These are phyloP conservation scores for Moesziomyces sp. DNA, from an alignment of 1,284 basidiomycete genomes.

Conservation along the genomic window DNA sequence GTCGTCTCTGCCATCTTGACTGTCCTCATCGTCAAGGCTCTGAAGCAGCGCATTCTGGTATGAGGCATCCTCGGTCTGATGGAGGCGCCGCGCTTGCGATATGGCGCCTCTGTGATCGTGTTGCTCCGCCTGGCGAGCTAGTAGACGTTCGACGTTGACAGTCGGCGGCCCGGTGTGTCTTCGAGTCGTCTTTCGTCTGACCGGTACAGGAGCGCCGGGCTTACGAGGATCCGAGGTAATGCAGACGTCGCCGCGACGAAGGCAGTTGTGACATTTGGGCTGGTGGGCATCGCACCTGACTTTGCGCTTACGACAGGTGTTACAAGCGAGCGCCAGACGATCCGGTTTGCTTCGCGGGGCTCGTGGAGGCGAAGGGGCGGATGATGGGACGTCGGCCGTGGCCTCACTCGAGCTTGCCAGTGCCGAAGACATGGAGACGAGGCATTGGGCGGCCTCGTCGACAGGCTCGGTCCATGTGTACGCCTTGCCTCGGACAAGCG, in stretches of 20 bases:
- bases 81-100: not conserved
- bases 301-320: slow-evolving; percentile 17
- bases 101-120: not conserved
- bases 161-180: not conserved
- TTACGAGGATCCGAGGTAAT: slow-evolving; percentile 9
- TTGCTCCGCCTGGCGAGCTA: not conserved
- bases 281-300: slow-evolving; percentile 17
- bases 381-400: not conserved
- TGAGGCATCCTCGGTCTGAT: not conserved
- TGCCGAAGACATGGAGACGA: slow-evolving; percentile 10
- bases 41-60: not conserved
- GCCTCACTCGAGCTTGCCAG: not conserved
- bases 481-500: not conserved
- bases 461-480: slow-evolving; percentile 12
- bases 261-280: slow-evolving; percentile 14
- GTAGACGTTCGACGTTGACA: not conserved
- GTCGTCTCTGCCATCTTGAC: not conserved
- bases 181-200: not conserved
- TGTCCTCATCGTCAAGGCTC: not conserved
- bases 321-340: slow-evolving; percentile 9
- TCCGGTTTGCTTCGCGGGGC: slow-evolving; percentile 12
- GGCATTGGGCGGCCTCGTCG: slow-evolving; percentile 13
- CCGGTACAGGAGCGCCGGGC: not conserved
- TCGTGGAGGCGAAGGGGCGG: not conserved
- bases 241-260: slow-evolving; percentile 13